Evolutionary conservation across 495 filamentous ascomycete species (phyloP).

Genomic region (Tuber aestivum): DNA sequence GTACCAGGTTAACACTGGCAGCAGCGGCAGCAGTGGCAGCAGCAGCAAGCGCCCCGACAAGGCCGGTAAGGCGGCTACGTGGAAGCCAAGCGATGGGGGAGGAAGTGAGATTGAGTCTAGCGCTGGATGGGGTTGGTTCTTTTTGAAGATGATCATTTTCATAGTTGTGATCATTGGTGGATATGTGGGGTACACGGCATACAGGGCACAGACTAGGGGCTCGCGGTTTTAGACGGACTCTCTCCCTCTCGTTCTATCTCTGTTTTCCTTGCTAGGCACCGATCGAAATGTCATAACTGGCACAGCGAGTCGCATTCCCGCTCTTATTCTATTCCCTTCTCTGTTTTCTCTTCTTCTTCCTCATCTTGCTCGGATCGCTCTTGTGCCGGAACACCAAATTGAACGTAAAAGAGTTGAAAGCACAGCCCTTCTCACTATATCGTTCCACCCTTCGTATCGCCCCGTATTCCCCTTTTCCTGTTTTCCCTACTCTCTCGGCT

Average conservation of each 20-base stretch:
- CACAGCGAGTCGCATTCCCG: background rate
- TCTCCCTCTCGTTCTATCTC: background rate
- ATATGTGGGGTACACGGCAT: conserved; percentile 81
- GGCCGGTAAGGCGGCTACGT: conserved; percentile 19
- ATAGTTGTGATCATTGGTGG: conserved; percentile 60
- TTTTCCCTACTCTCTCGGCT: background rate
- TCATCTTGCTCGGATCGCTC: background rate
- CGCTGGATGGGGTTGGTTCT: conserved; percentile 85
- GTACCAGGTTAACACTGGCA: conserved; percentile 56
- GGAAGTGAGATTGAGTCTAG: conserved; percentile 24
- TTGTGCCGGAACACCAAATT: conserved; percentile 3
- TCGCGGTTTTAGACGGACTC: conserved; percentile 64
- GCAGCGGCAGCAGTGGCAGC: conserved; percentile 44
- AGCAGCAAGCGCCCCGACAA: conserved; percentile 41
- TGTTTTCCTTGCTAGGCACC: conserved; percentile 2
- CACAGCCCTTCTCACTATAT: background rate
- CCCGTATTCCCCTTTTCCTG: conserved; percentile 7
- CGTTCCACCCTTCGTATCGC: conserved; percentile 1
- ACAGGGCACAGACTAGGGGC: conserved; percentile 62
- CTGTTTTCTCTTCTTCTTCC: conserved; percentile 4
- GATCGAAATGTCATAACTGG: background rate
- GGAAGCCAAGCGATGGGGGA: conserved; percentile 16
- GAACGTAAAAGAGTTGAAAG: conserved; percentile 17
- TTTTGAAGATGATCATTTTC: conserved; percentile 77
- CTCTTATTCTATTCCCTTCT: conserved; percentile 7